These are phyloP conservation scores for Noccaea caerulescens DNA, from an alignment of 345 rosid genomes.

Conservation along the genomic window DNA sequence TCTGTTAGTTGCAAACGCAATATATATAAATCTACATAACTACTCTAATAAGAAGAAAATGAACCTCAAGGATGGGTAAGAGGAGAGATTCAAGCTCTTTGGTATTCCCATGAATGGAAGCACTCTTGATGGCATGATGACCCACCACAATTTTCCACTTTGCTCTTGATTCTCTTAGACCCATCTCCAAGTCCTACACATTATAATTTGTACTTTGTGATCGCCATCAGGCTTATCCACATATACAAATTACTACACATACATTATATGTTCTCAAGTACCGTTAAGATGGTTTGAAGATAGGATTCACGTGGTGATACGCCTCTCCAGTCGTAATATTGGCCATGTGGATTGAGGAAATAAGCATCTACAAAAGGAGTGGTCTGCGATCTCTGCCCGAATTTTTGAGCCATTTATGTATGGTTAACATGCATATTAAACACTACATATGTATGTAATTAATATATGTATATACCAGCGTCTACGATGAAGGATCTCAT, in stretches of 20 bases:
- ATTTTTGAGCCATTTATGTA: not conserved
- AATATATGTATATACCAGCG: conserved; percentile 33
- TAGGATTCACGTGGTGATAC: conserved; percentile 46
- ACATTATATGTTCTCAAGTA: too few species aligned
- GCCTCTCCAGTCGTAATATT: conserved; percentile 55
- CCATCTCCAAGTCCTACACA: conserved; percentile 50
- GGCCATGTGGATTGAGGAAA: conserved; percentile 41
- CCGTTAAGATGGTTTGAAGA: conserved; percentile 37
- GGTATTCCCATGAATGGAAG: conserved; percentile 60
- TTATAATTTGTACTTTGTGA: not conserved
- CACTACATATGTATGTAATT: not conserved
- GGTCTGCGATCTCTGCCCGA: conserved; percentile 51
- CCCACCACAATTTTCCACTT: conserved; percentile 49
- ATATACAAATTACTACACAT: too few species aligned
- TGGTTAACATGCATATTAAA: not conserved
- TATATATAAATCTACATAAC: not conserved
- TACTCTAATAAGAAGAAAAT: not conserved
- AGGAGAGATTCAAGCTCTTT: conserved; percentile 52
- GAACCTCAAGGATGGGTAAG: conserved; percentile 57
- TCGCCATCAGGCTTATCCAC: not conserved
- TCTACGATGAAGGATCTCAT: conserved; percentile 50
- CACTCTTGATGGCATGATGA: conserved; percentile 62
- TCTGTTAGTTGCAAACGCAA: not conserved
- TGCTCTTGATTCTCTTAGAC: conserved; percentile 37
- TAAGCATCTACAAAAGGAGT: conserved; percentile 61